Evolutionary conservation across 2,329 filamentous ascomycete species (phyloP).

Genomic region (Ascochyta rabiei): DNA sequence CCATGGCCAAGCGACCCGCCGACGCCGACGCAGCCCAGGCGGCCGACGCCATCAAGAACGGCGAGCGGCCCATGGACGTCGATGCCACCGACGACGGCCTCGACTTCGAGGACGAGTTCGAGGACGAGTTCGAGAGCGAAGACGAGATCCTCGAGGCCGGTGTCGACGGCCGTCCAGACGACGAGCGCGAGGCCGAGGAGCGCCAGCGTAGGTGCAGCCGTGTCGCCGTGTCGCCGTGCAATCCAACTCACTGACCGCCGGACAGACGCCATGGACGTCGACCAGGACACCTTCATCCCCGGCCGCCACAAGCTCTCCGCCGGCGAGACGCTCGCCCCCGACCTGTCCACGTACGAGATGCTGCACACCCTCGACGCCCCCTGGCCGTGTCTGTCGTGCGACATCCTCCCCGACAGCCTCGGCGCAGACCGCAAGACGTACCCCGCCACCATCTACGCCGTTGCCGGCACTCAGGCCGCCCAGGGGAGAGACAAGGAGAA

Average conservation of each 20-base stretch:
- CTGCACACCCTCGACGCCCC: conserved; percentile 91
- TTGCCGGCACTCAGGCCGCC: conserved; percentile 93
- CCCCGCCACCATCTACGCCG: conserved; percentile 92
- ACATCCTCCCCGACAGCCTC: conserved; percentile 83
- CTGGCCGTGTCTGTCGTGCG: conserved; percentile 97
- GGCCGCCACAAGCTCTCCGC: conserved; percentile 89
- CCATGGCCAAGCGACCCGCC: conserved; percentile 66
- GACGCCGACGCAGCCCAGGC: conserved; percentile 62
- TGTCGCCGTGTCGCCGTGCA: too few relatives aligned
- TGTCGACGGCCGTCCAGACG: conserved; percentile 89
- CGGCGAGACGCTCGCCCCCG: conserved; percentile 88
- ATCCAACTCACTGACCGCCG: neutral
- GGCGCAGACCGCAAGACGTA: conserved; percentile 92
- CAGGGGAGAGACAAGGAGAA: conserved; percentile 78
- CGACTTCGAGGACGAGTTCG: conserved; percentile 95
- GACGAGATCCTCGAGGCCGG: conserved; percentile 95
- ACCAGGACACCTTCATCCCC: conserved; percentile 94
- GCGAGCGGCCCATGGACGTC: conserved; percentile 62
- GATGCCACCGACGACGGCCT: conserved; percentile 57
- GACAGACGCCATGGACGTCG: conserved; percentile 83
- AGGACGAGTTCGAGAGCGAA: conserved; percentile 87
- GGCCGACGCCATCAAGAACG: conserved; percentile 63
- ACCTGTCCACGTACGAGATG: conserved; percentile 96
- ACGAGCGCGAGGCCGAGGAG: conserved; percentile 90
- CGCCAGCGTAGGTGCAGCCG: conserved; percentile 61